phyloP scores from a whole-genome alignment of 352 stramenopile species.

The Phytopythium chamaehyphon region DNA sequence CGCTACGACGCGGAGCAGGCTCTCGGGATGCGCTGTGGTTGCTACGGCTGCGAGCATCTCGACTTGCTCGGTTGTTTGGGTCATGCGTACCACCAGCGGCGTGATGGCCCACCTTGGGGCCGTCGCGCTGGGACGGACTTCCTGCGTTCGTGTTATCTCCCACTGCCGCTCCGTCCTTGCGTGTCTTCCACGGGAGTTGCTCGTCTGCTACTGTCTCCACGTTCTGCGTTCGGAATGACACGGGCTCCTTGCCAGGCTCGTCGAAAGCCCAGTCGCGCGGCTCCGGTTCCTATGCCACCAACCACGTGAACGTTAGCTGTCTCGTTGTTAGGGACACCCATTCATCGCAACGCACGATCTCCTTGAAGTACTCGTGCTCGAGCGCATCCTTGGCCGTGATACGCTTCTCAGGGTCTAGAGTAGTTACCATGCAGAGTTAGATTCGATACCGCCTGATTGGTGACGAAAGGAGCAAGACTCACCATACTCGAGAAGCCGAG shows the following conservation, averaged over 20 bases:
- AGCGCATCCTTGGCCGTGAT: conserved; percentile 91
- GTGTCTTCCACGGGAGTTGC: conserved; percentile 59
- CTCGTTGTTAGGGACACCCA: too few relatives aligned
- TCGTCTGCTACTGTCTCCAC: conserved; percentile 78
- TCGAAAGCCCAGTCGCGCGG: conserved; percentile 86
- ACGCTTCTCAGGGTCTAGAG: conserved; percentile 77
- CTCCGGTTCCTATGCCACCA: conserved; percentile 58
- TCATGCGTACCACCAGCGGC: conserved; percentile 26
- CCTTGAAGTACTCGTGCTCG: conserved; percentile 92
- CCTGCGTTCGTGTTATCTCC: conserved; percentile 14
- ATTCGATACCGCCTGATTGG: not conserved
- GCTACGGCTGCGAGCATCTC: conserved; percentile 41
- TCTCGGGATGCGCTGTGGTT: conserved; percentile 48
- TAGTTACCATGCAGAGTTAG: not conserved
- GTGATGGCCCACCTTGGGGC: conserved; percentile 3
- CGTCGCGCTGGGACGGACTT: conserved; percentile 17
- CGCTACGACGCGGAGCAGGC: conserved; percentile 31
- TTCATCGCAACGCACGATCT: conserved; percentile 51
- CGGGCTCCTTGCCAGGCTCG: conserved; percentile 80
- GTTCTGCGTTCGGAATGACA: conserved; percentile 82
- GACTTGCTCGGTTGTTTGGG: conserved; percentile 20
- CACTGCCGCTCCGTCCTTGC: conserved; percentile 34
- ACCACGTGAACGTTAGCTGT: not conserved
- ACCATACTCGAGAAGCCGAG: conserved; percentile 82
- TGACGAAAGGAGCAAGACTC: conserved; percentile 1